These are phyloP conservation scores for Rhipidocladum racemiflorum DNA, from an alignment of 176 grass and related monocot species.

Conservation along the genomic window DNA sequence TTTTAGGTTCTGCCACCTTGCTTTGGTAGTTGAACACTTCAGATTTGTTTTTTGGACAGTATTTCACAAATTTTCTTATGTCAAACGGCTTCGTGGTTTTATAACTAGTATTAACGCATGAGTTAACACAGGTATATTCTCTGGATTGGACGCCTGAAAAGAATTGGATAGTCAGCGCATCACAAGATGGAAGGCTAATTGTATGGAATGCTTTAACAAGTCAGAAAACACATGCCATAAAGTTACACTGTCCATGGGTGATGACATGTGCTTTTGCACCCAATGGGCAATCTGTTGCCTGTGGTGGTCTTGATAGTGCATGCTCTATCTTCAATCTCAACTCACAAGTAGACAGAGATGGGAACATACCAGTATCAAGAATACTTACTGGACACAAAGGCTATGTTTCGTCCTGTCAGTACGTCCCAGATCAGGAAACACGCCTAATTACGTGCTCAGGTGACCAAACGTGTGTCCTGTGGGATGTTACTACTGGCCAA, in stretches of 20 bases:
- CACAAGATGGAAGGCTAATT: conserved; percentile 89
- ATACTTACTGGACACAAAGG: conserved; percentile 95
- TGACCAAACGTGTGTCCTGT: conserved; percentile 87
- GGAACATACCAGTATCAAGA: conserved; percentile 76
- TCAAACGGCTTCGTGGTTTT: background rate
- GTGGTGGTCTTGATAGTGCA: conserved; percentile 95
- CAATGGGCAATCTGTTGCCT: conserved; percentile 93
- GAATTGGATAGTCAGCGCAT: conserved; percentile 96
- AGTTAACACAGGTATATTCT: conserved; percentile 78
- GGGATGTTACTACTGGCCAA: conserved; percentile 98
- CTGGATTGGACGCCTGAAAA: conserved; percentile 97
- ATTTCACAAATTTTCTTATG: background rate
- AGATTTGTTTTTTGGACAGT: background rate
- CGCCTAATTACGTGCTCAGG: conserved; percentile 85
- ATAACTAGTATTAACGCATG: conserved; percentile 27
- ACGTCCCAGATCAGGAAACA: conserved; percentile 85
- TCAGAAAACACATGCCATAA: conserved; percentile 99
- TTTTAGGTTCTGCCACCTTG: conserved; percentile 7
- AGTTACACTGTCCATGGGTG: conserved; percentile 91
- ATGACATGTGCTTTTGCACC: conserved; percentile 96
- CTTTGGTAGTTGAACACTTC: background rate
- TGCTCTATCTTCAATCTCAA: conserved; percentile 98
- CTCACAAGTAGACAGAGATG: conserved; percentile 86
- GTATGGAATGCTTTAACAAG: conserved; percentile 99
- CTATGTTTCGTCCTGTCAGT: conserved; percentile 93